Conservation (phyloP, 768 basidiomycete species). For the Tricholoma flavovirens region DNA sequence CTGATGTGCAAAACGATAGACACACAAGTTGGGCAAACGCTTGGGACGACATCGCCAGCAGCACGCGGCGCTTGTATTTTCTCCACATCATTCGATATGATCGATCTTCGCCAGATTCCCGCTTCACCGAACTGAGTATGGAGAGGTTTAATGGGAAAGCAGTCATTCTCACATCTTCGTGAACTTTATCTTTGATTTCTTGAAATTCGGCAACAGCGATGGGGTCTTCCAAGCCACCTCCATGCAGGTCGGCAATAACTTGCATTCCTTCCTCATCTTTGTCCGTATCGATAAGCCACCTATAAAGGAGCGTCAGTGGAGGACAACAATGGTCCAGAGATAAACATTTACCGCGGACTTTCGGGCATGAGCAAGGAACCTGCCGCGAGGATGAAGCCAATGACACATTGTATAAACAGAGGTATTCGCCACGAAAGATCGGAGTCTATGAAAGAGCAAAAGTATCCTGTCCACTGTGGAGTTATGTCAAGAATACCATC, state of each 20-base stretch:
- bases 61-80: constrained; percentile 78
- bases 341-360: constrained; percentile 61
- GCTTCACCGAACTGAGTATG: constrained; percentile 35
- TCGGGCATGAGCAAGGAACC: constrained; percentile 87
- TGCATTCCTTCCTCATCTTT: constrained; percentile 77
- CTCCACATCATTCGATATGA: constrained; percentile 82
- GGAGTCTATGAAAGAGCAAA: constrained; percentile 82
- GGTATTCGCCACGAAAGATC: constrained; percentile 91
- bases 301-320: constrained; percentile 21
- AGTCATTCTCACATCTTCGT: constrained; percentile 49
- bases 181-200: constrained; percentile 81
- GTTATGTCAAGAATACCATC: neutral
- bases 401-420: constrained; percentile 81
- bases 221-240: constrained; percentile 64
- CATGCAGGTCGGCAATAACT: constrained; percentile 86
- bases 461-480: constrained; percentile 89
- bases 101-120: constrained; percentile 68
- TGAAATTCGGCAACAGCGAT: constrained; percentile 77
- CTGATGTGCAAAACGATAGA: constrained; percentile 13
- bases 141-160: neutral
- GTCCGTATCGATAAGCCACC: constrained; percentile 88
- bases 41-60: constrained; percentile 93
- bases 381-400: constrained; percentile 70
- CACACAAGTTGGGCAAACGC: constrained; percentile 90
- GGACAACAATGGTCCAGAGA: neutral